phyloP scores from a whole-genome alignment of 2,329 filamentous ascomycete genomes.

The Paraconiothyrium sp. region DNA sequence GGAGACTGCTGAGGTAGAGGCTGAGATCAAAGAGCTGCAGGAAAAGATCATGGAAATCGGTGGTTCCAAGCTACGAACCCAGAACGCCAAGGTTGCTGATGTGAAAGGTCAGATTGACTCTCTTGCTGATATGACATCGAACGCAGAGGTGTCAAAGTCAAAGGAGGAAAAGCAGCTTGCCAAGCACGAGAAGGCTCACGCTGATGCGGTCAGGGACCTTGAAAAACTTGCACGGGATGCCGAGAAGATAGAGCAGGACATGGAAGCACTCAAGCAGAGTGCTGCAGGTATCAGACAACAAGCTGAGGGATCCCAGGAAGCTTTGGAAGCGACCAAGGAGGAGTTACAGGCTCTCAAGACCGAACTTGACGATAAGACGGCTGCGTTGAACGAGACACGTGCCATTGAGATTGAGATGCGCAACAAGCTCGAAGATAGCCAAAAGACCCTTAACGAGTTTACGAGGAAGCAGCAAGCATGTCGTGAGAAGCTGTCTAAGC shows the following conservation, averaged over 20 bases:
- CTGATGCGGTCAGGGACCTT: slow-evolving; percentile 81
- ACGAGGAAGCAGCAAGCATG: slow-evolving; percentile 78
- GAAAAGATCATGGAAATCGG: slow-evolving; percentile 99
- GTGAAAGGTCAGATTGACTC: slow-evolving; percentile 83
- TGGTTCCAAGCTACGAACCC: slow-evolving; percentile 88
- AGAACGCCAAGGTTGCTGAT: slow-evolving; percentile 89
- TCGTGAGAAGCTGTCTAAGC: slow-evolving; percentile 89
- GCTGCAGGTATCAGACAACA: slow-evolving; percentile 76
- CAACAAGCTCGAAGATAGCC: slow-evolving; percentile 96
- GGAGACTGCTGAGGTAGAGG: slow-evolving; percentile 89
- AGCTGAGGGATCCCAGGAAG: slow-evolving; percentile 83
- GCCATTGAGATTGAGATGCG: slow-evolving; percentile 97
- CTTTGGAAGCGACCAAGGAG: slow-evolving; percentile 79
- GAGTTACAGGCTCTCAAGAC: slow-evolving; percentile 82
- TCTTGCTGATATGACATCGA: slow-evolving; percentile 82
- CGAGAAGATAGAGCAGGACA: slow-evolving; percentile 80
- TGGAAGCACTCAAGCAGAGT: slow-evolving; percentile 78
- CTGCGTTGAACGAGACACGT: slow-evolving; percentile 87
- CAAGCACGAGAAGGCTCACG: slow-evolving; percentile 86
- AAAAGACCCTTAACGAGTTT: slow-evolving; percentile 87
- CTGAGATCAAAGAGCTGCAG: slow-evolving; percentile 90
- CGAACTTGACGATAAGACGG: slow-evolving; percentile 85
- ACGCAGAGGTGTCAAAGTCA: slow-evolving; percentile 84
- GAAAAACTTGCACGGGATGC: slow-evolving; percentile 76
- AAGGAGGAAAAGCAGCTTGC: slow-evolving; percentile 92